Conservation (phyloP, 768 basidiomycete genomes). For the Imleria badia region DNA sequence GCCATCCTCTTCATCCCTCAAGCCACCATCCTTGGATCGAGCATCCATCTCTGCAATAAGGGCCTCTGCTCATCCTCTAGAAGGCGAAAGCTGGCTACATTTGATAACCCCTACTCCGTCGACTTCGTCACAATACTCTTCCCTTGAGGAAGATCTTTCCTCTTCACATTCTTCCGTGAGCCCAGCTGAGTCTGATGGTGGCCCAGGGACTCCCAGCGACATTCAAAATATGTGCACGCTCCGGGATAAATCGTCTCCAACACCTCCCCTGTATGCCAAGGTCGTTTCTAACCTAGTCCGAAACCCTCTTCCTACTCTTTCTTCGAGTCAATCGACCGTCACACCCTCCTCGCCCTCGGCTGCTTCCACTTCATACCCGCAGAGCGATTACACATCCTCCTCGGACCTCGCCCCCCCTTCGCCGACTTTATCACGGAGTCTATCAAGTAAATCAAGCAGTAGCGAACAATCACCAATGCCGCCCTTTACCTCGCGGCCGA, state of each 20-base stretch:
- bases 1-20: conserved; percentile 6
- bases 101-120: conserved; percentile 30
- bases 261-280: conserved; percentile 27
- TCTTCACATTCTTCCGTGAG: conserved; percentile 24
- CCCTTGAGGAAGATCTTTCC: conserved; percentile 25
- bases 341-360: conserved; percentile 4
- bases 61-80: conserved; percentile 16
- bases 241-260: conserved; percentile 9
- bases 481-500: conserved; percentile 16
- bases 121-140: conserved; percentile 16
- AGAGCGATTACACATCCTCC: conserved; percentile 13
- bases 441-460: conserved; percentile 12
- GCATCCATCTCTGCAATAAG: conserved; percentile 17
- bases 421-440: conserved; percentile 15
- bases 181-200: conserved; percentile 13
- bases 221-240: background rate
- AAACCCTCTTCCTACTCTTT: conserved; percentile 7
- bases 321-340: conserved; percentile 11
- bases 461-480: conserved; percentile 17
- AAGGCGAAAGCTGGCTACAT: conserved; percentile 34
- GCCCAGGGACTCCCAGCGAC: conserved; percentile 8
- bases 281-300: conserved; percentile 21
- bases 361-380: conserved; percentile 3
- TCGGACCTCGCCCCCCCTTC: conserved; percentile 13
- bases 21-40: conserved; percentile 12